A percentile compares a stretch with the other conserved stretches of the same genome.
phyloP scores from a whole-genome alignment of 225 moss, liverwort and hornwort genomes.

The Lunularia cruciata region DNA sequence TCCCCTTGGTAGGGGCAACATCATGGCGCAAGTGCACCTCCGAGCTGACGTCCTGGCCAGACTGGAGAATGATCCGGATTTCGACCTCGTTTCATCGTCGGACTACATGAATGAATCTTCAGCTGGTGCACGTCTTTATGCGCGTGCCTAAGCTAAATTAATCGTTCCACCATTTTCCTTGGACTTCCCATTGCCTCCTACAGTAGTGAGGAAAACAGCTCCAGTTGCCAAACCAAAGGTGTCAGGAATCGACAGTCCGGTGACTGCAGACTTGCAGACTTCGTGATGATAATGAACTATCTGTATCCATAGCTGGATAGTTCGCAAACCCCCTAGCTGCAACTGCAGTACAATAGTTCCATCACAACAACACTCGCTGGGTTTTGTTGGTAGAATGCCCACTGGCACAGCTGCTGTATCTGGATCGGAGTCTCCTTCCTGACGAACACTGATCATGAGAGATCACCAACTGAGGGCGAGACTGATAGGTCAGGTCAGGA shows the following conservation, averaged over 20 bases:
- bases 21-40: conserved; percentile 2
- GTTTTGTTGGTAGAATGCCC: no score
- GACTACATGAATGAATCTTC: not conserved
- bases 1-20: conserved; percentile 12
- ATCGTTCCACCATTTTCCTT: not conserved
- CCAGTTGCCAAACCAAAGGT: not conserved
- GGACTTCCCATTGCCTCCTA: not conserved
- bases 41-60: not conserved
- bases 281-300: not conserved
- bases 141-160: not conserved
- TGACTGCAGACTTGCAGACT: not conserved
- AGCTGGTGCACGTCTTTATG: not conserved
- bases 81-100: conserved; percentile 12
- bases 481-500: no score
- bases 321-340: no score
- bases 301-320: no score
- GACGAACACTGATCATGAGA: no score
- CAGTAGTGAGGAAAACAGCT: not conserved
- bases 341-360: no score
- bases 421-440: no score
- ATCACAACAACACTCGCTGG: no score
- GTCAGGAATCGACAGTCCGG: no score
- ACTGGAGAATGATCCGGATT: conserved; percentile 20
- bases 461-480: no score
- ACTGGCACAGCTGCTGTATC: no score